Conservation (phyloP, 2,329 filamentous ascomycete genomes). For the Chrysosporium queenslandicum region DNA sequence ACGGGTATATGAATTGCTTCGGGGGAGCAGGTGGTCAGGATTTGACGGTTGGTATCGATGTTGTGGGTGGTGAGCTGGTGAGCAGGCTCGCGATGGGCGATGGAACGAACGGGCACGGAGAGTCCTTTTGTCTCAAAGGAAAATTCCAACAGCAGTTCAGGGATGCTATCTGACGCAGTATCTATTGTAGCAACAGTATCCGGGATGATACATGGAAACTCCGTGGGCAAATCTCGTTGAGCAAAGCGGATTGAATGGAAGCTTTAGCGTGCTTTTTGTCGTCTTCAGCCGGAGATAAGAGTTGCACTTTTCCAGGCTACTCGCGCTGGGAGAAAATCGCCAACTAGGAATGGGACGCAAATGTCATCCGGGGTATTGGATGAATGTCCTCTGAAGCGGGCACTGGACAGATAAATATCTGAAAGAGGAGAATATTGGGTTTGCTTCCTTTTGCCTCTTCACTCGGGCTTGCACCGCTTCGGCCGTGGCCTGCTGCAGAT, state of each 20-base stretch:
- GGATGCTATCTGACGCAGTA: slow-evolving; percentile 19
- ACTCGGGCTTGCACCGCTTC: not conserved
- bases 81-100: too few species aligned
- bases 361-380: not conserved
- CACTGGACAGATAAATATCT: too few species aligned
- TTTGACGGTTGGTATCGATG: not conserved
- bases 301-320: not conserved
- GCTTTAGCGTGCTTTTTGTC: slow-evolving; percentile 4
- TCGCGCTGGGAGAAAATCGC: not conserved
- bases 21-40: not conserved
- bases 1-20: not conserved
- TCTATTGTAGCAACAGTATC: slow-evolving; percentile 21
- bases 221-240: not conserved
- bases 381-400: not conserved
- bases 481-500: not conserved
- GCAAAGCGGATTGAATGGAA: not conserved
- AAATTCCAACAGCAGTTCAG: not conserved
- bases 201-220: slow-evolving; percentile 17
- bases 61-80: not conserved
- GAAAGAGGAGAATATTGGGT: not conserved
- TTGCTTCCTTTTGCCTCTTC: not conserved
- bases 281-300: slow-evolving; percentile 13
- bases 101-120: not conserved
- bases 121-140: not conserved
- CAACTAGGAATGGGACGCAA: not conserved